Conservation (phyloP, 2,329 filamentous ascomycete genomes). For the Pseudogymnoascus sp. region DNA sequence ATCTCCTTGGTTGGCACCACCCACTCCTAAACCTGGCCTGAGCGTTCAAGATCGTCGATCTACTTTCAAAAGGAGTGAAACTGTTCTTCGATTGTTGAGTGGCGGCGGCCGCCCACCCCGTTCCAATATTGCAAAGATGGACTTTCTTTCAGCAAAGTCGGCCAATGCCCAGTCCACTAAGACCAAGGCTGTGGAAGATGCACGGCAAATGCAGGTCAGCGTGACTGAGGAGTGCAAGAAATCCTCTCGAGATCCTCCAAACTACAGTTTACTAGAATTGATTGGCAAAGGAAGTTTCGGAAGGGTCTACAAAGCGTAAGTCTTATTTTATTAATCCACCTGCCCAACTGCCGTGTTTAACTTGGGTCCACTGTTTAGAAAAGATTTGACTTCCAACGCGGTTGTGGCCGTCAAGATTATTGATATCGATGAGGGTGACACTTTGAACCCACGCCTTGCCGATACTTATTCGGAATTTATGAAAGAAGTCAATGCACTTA, state of each 20-base stretch:
- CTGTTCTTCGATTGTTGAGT: not conserved
- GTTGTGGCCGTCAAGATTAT: conserved; percentile 74
- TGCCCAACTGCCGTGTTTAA: conserved; percentile 11
- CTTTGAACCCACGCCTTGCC: conserved; percentile 52
- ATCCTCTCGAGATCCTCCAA: conserved; percentile 50
- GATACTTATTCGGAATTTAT: conserved; percentile 62
- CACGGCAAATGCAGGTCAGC: conserved; percentile 57
- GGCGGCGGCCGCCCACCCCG: not conserved
- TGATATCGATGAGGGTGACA: conserved; percentile 71
- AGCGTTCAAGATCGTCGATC: not conserved
- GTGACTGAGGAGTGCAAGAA: conserved; percentile 55
- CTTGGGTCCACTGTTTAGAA: conserved; percentile 18
- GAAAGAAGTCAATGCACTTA: conserved; percentile 60
- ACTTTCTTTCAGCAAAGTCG: conserved; percentile 33
- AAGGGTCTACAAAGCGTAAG: conserved; percentile 57
- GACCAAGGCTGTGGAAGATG: conserved; percentile 58
- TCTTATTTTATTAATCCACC: conserved; percentile 5
- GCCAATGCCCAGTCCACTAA: conserved; percentile 41
- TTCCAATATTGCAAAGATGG: not conserved
- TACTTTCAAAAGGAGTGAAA: not conserved
- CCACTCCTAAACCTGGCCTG: not conserved
- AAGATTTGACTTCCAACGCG: conserved; percentile 30
- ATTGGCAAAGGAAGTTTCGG: conserved; percentile 70
- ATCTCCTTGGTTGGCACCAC: not conserved
- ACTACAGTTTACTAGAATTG: conserved; percentile 60